phyloP scores from a whole-genome alignment of 345 rosid species.

The Gossypium stocksii region DNA sequence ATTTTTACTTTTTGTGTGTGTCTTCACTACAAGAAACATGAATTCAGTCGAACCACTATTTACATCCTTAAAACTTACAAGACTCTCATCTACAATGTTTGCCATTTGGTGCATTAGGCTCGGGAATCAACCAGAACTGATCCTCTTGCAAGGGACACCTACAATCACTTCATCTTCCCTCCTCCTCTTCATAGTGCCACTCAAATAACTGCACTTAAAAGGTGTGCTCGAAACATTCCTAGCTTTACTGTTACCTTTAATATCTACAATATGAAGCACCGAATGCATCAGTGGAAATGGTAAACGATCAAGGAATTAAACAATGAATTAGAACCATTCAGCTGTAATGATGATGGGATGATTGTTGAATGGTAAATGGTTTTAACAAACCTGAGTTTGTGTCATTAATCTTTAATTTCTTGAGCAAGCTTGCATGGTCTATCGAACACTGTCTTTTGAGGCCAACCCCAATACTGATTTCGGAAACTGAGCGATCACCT shows the following conservation, averaged over 20 bases:
- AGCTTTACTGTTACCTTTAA: not conserved
- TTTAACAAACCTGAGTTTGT: constrained; percentile 23
- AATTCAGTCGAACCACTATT: not conserved
- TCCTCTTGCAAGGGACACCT: constrained; percentile 44
- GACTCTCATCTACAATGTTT: not conserved
- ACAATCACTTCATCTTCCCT: constrained; percentile 48
- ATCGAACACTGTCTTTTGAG: constrained; percentile 47
- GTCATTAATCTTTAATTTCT: constrained; percentile 51
- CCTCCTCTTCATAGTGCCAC: constrained; percentile 34
- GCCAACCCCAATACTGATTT: constrained; percentile 17
- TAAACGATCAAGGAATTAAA: not conserved
- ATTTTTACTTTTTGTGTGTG: too few species aligned
- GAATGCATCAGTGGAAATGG: not conserved
- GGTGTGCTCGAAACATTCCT: constrained; percentile 15
- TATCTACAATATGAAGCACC: not conserved
- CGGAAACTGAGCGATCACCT: constrained; percentile 2
- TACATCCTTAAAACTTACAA: not conserved
- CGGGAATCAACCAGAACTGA: constrained; percentile 12
- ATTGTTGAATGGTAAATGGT: not conserved
- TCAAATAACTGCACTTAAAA: constrained; percentile 30
- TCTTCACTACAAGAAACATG: not conserved
- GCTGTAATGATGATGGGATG: not conserved
- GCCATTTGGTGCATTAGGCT: not conserved
- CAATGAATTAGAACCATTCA: too few species aligned
- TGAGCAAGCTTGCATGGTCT: constrained; percentile 36